A percentile compares a stretch with the other conserved stretches of the same genome.
phyloP scores from a whole-genome alignment of 208 protist species.

The Sergeia podlipaevii region DNA sequence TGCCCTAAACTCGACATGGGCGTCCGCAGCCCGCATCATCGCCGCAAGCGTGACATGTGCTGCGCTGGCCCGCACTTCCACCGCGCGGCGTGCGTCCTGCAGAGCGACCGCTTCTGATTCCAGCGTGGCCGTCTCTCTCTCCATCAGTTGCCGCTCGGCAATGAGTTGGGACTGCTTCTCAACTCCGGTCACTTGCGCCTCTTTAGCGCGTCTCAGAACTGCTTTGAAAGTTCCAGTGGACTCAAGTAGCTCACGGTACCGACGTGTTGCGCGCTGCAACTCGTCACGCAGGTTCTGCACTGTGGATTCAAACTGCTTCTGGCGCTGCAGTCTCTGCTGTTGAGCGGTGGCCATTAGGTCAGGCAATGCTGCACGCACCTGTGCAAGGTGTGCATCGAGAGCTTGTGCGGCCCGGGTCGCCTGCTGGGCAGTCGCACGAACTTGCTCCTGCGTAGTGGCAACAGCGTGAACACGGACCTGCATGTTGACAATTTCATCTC shows the following conservation, averaged over 20 bases:
- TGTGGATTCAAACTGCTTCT: not conserved
- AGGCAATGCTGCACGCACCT: slow-evolving; percentile 2
- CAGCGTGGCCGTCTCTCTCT: slow-evolving; percentile 15
- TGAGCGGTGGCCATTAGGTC: not conserved
- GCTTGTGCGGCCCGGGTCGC: not conserved
- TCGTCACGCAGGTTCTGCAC: slow-evolving; percentile 3
- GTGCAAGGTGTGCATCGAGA: not conserved
- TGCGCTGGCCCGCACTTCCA: slow-evolving; percentile 5
- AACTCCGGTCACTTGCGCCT: slow-evolving; percentile 1
- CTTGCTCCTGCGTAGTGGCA: slow-evolving; percentile 14
- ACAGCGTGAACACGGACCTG: slow-evolving; percentile 10
- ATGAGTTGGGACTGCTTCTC: slow-evolving; percentile 4
- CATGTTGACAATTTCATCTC: slow-evolving; percentile 11
- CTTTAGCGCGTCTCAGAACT: slow-evolving; percentile 13
- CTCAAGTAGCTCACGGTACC: slow-evolving; percentile 21
- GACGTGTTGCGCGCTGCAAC: not conserved
- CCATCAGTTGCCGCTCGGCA: slow-evolving; percentile 16
- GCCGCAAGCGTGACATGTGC: slow-evolving; percentile 31
- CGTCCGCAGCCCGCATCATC: slow-evolving; percentile 37
- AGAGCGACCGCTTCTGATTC: slow-evolving; percentile 4
- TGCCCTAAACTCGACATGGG: slow-evolving; percentile 20
- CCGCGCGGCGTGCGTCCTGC: slow-evolving; percentile 3
- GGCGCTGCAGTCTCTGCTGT: not conserved
- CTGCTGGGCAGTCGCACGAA: not conserved
- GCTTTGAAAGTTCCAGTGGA: slow-evolving; percentile 23